These are phyloP conservation scores for Rhamnella rubrinervis DNA, from an alignment of 331 rosid genomes.

Conservation along the genomic window DNA sequence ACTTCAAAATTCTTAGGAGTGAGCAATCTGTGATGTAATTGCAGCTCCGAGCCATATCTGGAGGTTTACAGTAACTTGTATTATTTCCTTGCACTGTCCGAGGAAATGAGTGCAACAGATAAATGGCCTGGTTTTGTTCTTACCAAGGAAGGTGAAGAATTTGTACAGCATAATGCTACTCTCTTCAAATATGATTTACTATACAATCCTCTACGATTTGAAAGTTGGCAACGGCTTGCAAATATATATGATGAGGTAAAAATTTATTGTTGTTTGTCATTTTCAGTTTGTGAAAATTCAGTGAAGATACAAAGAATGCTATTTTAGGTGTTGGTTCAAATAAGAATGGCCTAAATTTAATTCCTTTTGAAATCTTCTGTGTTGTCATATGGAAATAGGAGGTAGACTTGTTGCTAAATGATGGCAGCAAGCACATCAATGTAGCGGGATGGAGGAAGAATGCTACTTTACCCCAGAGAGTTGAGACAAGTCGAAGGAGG, in stretches of 20 bases:
- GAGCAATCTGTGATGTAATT: constrained; percentile 30
- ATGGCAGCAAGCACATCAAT: constrained; percentile 95
- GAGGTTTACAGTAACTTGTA: constrained; percentile 89
- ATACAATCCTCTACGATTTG: constrained; percentile 82
- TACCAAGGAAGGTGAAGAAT: constrained; percentile 96
- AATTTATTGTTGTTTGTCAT: constrained; percentile 24
- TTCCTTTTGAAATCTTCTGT: constrained; percentile 21
- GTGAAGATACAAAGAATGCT: constrained; percentile 9
- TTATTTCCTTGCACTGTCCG: constrained; percentile 89
- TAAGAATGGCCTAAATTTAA: constrained; percentile 12
- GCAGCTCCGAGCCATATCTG: constrained; percentile 90
- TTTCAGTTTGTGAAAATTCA: constrained; percentile 18
- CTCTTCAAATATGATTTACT: constrained; percentile 90
- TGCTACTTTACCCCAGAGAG: constrained; percentile 78
- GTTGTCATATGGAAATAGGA: constrained; percentile 53
- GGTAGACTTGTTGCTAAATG: constrained; percentile 94
- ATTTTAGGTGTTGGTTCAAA: constrained; percentile 15
- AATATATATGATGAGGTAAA: constrained; percentile 91
- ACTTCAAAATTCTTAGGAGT: constrained; percentile 7
- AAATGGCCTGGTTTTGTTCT: constrained; percentile 98
- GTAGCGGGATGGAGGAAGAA: constrained; percentile 93
- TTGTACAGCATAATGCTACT: constrained; percentile 83
- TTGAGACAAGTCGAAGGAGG: constrained; percentile 92
- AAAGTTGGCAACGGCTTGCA: constrained; percentile 95
- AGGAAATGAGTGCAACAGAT: constrained; percentile 97